Percentiles rank a stretch among this genome's conserved stretches.
Evolutionary conservation across 805 yeast species (phyloP).

Genomic region (Ogataea saltuana): DNA sequence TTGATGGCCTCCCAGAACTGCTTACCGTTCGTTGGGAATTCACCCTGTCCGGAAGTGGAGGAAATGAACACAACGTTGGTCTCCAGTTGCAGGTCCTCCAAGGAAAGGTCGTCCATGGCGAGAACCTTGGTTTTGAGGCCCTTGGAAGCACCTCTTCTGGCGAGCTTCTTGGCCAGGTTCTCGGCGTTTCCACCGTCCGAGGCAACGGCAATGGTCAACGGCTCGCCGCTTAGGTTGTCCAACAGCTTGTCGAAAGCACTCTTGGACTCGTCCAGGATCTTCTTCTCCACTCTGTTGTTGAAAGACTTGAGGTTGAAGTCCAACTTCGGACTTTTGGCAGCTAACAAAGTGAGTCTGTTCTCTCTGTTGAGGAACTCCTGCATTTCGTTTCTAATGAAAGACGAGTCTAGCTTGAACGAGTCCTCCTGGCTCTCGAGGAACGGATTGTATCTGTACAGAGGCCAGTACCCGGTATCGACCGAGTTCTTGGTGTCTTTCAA

Average conservation of each 20-base stretch:
- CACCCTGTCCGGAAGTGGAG: slow-evolving; percentile 87
- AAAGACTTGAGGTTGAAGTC: slow-evolving; percentile 76
- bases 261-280: slow-evolving; percentile 55
- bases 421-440: slow-evolving; percentile 45
- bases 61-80: slow-evolving; percentile 67
- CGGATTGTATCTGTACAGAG: slow-evolving; percentile 86
- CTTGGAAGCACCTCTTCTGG: slow-evolving; percentile 75
- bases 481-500: slow-evolving; percentile 85
- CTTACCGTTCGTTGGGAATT: slow-evolving; percentile 81
- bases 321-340: slow-evolving; percentile 69
- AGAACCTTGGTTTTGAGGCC: slow-evolving; percentile 68
- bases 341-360: slow-evolving; percentile 77
- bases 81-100: slow-evolving; percentile 73
- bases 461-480: slow-evolving; percentile 96
- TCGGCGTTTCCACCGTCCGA: slow-evolving; percentile 93
- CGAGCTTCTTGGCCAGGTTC: slow-evolving; percentile 73
- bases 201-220: slow-evolving; percentile 80
- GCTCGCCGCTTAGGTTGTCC: slow-evolving; percentile 91
- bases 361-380: slow-evolving; percentile 84
- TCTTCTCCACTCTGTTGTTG: slow-evolving; percentile 59
- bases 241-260: slow-evolving; percentile 74
- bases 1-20: slow-evolving; percentile 73
- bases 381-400: slow-evolving; percentile 73
- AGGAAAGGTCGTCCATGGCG: slow-evolving; percentile 69
- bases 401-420: slow-evolving; percentile 81